Evolutionary conservation across 805 yeast species (phyloP), one percentile per base, ranked within the genome.

Genomic region (Teunomyces atbi): DNA sequence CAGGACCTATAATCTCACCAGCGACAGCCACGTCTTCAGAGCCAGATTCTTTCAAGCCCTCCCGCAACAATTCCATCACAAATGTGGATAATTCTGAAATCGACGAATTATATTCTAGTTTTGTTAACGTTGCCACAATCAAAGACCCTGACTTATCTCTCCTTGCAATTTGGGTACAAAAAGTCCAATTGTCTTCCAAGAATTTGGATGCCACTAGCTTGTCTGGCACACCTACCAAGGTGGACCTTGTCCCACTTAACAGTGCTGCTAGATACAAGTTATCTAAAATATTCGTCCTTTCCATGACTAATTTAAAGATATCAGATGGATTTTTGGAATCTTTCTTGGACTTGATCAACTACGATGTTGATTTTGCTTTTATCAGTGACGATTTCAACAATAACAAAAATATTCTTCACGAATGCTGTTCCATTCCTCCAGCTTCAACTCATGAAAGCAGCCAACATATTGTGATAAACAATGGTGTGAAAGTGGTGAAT

Each of bases 371-470:
- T 57, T 69, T 89, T 35, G 64, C 75, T 2, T 78, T 79, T 44
- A 75, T 77, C 16, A 95, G 87, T 54, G 96, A 90, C 39, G 73
- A 68, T 44, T 67, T 69, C 58, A 69, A 71, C 55, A 66, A 65
- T 48, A 68, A 85, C 51, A 80, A 89, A 58, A 86, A 82, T 42
- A 79, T 87, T 37, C 71, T 94, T 13, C 97, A 92, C 61, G 90
- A 89, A 58, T 70, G 77, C 49, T 72, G 76, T 50, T 68, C 74
- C 1, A 71, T 72, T 5, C 69, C 71, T 1, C 63, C 71, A 2
- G 62, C 66, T 1, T 64, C 69, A 4, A 57, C 61, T 3, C 57
- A 61, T 23, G 75, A 67, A 19, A 58, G 53, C 45, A 50, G 50
- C 19, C 65, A 57, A 43, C 73, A 70, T 48, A 69, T 64, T n/a